phyloP scores from a whole-genome alignment of 2,329 filamentous ascomycete genomes.

The Neoarthrinium moseri region DNA sequence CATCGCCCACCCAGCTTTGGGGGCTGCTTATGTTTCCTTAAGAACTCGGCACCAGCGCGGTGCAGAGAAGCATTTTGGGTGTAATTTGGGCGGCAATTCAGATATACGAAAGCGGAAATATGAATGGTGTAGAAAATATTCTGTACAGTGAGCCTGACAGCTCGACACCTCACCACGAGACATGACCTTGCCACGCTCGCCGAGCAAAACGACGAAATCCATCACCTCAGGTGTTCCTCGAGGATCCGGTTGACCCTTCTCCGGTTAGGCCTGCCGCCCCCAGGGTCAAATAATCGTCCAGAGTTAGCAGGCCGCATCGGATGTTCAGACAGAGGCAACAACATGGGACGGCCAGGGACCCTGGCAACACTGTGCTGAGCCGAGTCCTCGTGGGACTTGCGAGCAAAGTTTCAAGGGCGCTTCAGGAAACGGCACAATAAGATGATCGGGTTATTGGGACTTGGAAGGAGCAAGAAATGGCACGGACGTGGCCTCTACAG shows the following conservation, averaged over 20 bases:
- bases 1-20: not conserved
- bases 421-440: not conserved
- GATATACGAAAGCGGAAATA: too few relatives aligned
- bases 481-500: too few relatives aligned
- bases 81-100: too few relatives aligned
- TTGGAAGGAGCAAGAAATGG: too few relatives aligned
- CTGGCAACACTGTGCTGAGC: too few relatives aligned
- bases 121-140: too few relatives aligned
- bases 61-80: too few relatives aligned
- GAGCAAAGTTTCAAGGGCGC: constrained; percentile 3
- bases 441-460: not conserved
- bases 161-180: too few relatives aligned
- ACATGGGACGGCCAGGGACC: not conserved
- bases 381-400: not conserved
- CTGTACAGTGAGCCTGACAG: too few relatives aligned
- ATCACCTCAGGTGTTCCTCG: not conserved
- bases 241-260: not conserved
- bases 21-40: too few relatives aligned
- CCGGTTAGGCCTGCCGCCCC: not conserved
- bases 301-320: not conserved
- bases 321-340: not conserved
- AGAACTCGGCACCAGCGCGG: too few relatives aligned
- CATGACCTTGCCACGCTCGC: not conserved
- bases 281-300: not conserved
- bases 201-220: not conserved